These are phyloP conservation scores for Fonsecaea nubica DNA, from an alignment of 2,329 filamentous ascomycete genomes.

Conservation along the genomic window DNA sequence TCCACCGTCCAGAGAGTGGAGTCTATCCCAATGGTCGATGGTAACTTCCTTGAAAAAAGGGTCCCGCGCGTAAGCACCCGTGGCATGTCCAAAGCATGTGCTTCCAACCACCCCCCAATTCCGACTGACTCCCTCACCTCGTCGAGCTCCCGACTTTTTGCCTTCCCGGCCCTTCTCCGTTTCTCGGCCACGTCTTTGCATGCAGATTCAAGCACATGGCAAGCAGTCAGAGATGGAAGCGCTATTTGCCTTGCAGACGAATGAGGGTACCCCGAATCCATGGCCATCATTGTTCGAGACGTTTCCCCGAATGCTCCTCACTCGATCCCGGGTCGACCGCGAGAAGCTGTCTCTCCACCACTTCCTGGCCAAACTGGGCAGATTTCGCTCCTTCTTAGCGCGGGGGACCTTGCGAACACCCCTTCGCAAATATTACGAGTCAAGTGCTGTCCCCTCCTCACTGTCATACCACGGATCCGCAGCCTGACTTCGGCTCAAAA, in stretches of 20 bases:
- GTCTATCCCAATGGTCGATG: not conserved
- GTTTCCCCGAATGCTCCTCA: not conserved
- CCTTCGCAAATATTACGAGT: not conserved
- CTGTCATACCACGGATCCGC: constrained; percentile 3
- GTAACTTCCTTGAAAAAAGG: not conserved
- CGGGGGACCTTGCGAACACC: not conserved
- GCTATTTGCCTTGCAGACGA: constrained; percentile 14
- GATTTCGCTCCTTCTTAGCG: constrained; percentile 1
- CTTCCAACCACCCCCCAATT: not conserved
- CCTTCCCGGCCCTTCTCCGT: constrained; percentile 19
- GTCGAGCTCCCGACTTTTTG: constrained; percentile 16
- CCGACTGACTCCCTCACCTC: not conserved
- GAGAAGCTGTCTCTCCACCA: not conserved
- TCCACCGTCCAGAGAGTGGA: not conserved
- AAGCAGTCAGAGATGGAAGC: not conserved
- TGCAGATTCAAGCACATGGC: constrained; percentile 16
- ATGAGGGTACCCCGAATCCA: constrained; percentile 2
- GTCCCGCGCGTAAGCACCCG: constrained; percentile 2
- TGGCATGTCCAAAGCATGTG: constrained; percentile 17
- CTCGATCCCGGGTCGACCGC: not conserved
- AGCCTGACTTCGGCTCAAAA: not conserved
- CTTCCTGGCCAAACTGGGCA: not conserved
- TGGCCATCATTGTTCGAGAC: not conserved
- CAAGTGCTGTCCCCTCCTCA: not conserved
- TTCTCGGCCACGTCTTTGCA: not conserved